Base-by-base conservation (phyloP, 768 basidiomycete genomes). In the Trametes gibbosa region DNA sequence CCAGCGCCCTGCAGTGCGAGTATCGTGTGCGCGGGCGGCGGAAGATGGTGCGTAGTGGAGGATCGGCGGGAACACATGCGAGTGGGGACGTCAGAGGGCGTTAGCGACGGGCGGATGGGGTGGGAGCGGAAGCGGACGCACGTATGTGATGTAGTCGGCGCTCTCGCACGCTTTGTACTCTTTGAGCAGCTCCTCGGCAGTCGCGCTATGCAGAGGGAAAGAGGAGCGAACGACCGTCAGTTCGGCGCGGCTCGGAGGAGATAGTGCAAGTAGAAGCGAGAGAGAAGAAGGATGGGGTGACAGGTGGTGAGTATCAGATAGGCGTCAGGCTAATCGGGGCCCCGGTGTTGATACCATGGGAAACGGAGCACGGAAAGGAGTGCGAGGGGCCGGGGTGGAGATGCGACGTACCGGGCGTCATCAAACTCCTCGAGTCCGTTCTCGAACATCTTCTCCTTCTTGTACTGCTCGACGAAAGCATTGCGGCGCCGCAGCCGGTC, bases 91-190 rank as follows among this genome's bases (percentile, higher is more conserved):
- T 39, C 37, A n/a, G 37, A 13, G 37, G 17, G 39, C 35, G 29
- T 32, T 32, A 32, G 29, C 29, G 29, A 32, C 29, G 29, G n/a
- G 29, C 47, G 41, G 56, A 34, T 17, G 27, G 27, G 29, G 50
- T 39, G 35, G 34, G 34, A 39, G 19, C 12, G 29, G 27, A 32
- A 50, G 37, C 19, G 25, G 29, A 80, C 87, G 58, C 58, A 88
- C 90, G 70, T 92, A 92, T 66, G 89, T 84, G 65, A 98, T 93
- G 73, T 98, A 98, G 69, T 96, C 92, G 10, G 92, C 82, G 69
- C 88, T 95, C 75, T 98, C 95, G 73, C 94, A 96, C 51, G 96
- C 95, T 67, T 91, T 89, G 76, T 98, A 98, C 70, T 98, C 96
- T 63, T 94, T 92, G 65, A 95, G 75, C 17, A 97, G 74, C 66